A percentile compares a stretch with the other conserved stretches of the same genome.
Evolutionary conservation across 2,329 filamentous ascomycete species (phyloP).

Genomic region (Aspergillus caelatus): DNA sequence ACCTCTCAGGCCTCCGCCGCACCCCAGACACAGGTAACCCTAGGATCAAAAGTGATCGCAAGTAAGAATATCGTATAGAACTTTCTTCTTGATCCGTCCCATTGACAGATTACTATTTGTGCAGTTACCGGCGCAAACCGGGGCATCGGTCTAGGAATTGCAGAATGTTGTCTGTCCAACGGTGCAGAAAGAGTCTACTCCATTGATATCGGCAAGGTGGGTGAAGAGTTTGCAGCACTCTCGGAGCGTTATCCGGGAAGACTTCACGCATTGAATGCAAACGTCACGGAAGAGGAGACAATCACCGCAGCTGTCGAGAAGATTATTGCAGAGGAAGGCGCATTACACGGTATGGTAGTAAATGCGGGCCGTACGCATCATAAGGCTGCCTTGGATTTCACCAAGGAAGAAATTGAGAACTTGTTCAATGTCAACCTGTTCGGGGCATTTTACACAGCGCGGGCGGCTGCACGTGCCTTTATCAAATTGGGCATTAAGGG

Average conservation of each 20-base stretch:
- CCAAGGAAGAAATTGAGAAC: constrained; percentile 49
- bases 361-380: constrained; percentile 58
- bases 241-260: constrained; percentile 42
- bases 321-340: constrained; percentile 48
- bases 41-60: constrained; percentile 36
- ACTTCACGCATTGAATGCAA: constrained; percentile 46
- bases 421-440: constrained; percentile 52
- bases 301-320: constrained; percentile 49
- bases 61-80: constrained; percentile 23
- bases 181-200: constrained; percentile 49
- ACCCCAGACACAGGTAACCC: constrained; percentile 32
- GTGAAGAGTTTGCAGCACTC: constrained; percentile 22
- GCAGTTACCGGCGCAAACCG: constrained; percentile 41
- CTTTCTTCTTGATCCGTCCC: background rate
- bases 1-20: background rate
- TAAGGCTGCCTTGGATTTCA: constrained; percentile 55
- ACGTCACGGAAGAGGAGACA: constrained; percentile 53
- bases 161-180: constrained; percentile 51
- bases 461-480: constrained; percentile 48
- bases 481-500: constrained; percentile 51
- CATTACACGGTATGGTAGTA: constrained; percentile 54
- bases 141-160: constrained; percentile 51
- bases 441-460: constrained; percentile 49
- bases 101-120: background rate
- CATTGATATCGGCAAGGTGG: constrained; percentile 46